Percentiles rank a stretch among this genome's conserved stretches.
These are phyloP conservation scores for Umbelopsis sp. DNA, from an alignment of 371 early-diverging fungal species.

Conservation along the genomic window DNA sequence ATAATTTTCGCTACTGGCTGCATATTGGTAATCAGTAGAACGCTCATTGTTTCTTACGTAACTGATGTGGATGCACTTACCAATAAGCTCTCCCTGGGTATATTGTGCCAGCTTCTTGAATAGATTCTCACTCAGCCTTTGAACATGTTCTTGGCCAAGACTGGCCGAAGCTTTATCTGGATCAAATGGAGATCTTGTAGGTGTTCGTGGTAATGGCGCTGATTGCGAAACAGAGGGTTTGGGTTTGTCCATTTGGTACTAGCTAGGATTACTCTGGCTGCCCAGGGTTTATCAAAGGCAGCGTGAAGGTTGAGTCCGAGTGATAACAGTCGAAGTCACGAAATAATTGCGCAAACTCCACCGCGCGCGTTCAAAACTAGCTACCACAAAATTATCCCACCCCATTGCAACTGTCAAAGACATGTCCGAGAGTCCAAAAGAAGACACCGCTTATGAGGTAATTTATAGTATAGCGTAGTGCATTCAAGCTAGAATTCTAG, in stretches of 20 bases:
- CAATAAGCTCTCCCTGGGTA: slow-evolving; percentile 56
- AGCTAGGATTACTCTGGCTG: neutral
- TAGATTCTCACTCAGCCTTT: slow-evolving; percentile 57
- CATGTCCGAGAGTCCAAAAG: slow-evolving; percentile 1
- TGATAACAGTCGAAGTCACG: no score
- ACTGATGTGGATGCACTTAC: slow-evolving; percentile 30
- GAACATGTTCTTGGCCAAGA: slow-evolving; percentile 55
- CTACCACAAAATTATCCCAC: no score
- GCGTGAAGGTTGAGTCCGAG: no score
- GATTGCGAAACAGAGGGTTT: slow-evolving; percentile 5
- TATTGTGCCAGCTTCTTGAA: slow-evolving; percentile 60
- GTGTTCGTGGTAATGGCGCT: slow-evolving; percentile 10
- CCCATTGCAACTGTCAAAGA: slow-evolving; percentile 12
- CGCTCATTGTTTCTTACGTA: neutral
- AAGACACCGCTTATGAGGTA: slow-evolving; percentile 9
- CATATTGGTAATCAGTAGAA: neutral
- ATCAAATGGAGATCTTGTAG: slow-evolving; percentile 23
- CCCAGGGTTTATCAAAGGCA: neutral
- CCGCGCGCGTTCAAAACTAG: no score
- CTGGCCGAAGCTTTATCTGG: slow-evolving; percentile 43
- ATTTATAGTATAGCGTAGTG: no score
- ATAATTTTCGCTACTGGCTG: slow-evolving; percentile 36
- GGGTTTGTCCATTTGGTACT: slow-evolving; percentile 8
- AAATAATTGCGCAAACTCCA: no score
- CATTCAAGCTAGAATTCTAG: no score